Percentiles rank a stretch among this genome's conserved stretches.
These are phyloP conservation scores for Curvularia verruculosa DNA, from an alignment of 2,329 filamentous ascomycete genomes.

Conservation along the genomic window DNA sequence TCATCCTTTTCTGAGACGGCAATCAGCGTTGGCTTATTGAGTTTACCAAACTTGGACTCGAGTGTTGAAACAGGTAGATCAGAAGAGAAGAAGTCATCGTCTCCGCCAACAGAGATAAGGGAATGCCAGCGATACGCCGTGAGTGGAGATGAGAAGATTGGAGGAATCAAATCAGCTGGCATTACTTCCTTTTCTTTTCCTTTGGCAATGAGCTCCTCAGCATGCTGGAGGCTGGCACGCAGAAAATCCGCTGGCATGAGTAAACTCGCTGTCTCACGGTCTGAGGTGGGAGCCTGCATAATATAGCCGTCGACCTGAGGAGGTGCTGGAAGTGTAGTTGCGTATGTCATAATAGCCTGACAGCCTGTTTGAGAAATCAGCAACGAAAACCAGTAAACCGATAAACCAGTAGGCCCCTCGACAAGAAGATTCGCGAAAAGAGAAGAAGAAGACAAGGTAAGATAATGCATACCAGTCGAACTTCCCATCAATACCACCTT, in stretches of 20 bases:
- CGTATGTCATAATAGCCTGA: constrained; percentile 22
- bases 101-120: constrained; percentile 18
- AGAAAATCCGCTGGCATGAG: constrained; percentile 21
- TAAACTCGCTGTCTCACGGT: constrained; percentile 21
- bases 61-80: constrained; percentile 5
- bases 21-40: constrained; percentile 19
- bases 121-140: constrained; percentile 29
- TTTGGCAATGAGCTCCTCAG: constrained; percentile 13
- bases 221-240: constrained; percentile 8
- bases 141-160: constrained; percentile 20
- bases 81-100: constrained; percentile 29
- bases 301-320: constrained; percentile 20
- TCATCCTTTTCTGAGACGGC: constrained; percentile 23
- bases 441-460: not conserved
- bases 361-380: constrained; percentile 5
- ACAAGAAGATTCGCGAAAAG: not conserved
- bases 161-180: constrained; percentile 13
- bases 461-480: constrained; percentile 4
- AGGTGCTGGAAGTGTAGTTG: not conserved
- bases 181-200: constrained; percentile 13
- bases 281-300: constrained; percentile 24
- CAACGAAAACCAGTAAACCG: not conserved
- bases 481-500: constrained; percentile 2
- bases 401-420: too few relatives aligned
- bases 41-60: constrained; percentile 5